Evolutionary conservation across 768 basidiomycete genomes (phyloP).

Genomic region (Phlebiopsis gigantea): DNA sequence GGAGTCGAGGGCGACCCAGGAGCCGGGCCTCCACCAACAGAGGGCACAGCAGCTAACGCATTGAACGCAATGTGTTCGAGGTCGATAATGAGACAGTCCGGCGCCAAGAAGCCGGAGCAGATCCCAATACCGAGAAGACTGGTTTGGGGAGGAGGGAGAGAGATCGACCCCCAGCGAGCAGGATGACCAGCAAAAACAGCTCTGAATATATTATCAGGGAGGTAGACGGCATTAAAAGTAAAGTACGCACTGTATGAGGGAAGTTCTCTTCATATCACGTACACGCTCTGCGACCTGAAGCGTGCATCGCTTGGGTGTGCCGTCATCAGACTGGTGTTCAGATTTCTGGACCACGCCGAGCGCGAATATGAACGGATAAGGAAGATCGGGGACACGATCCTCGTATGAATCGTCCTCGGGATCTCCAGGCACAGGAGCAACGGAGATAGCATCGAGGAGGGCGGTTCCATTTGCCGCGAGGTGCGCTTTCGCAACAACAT

Average conservation of each 20-base stretch:
- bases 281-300: not conserved
- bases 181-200: not conserved
- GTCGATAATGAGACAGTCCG: not conserved
- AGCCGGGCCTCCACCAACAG: not conserved
- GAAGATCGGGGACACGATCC: conserved; percentile 2
- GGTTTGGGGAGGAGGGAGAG: not conserved
- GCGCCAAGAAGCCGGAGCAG: not conserved
- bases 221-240: not conserved
- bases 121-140: not conserved
- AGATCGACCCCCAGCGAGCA: not conserved
- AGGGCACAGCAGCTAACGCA: not conserved
- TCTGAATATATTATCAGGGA: not conserved
- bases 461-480: not conserved
- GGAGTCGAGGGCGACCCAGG: not conserved
- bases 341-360: not conserved
- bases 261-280: not conserved
- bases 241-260: not conserved
- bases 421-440: conserved; percentile 5
- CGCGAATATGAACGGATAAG: not conserved
- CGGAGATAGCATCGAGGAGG: conserved; percentile 3
- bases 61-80: not conserved
- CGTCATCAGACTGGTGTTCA: not conserved
- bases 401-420: conserved; percentile 2
- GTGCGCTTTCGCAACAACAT: conserved; percentile 3
- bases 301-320: not conserved